Base-by-base conservation (phyloP, 192 early-diverging fungal species). In the Coemansia sp. region DNA sequence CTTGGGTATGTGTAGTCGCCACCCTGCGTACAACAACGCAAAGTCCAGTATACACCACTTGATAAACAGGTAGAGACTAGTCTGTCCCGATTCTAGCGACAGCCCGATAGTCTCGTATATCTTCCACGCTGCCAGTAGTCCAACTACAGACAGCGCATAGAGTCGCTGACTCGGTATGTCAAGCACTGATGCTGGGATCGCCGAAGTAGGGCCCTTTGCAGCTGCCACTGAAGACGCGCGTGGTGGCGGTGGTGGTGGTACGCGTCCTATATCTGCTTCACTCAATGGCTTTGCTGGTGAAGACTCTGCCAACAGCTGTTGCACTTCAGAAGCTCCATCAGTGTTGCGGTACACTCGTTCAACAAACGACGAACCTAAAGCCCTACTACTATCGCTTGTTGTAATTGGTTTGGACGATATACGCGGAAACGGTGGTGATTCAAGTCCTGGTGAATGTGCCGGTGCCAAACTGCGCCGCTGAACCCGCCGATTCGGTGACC, bases 111-210 rank as follows among this genome's bases (percentile, higher is more conserved):
- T 72, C 15, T 82, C 69, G 67, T 75, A 82, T 11, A 65, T 11
- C 64, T 82, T 82, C 80, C 75, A 77, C 4, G 80, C 80, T 15
- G 63, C 38, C 22, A 77, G 53, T 3, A 75, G 51, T 4, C 19
- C 75, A 20, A 69, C 24, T 13, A 56, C 44, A 1, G 69, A 72
- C 36, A 75, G 67, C 59, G 75, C 72, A 39, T 77, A 77, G 29
- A 75, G 64, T 2, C 80, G 75, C 72, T 82, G 80, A 59, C 75
- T 77, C 12, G 80, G 75, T 38, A 74, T 44, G 59, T 82, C 80
- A 3, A 77, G 55, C 1, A 77, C 72, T 0, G 71, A 41, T 9
- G 69, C 46, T 9, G 80, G 75, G 19, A 82, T 74, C 36, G 80
- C 79, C 65, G 79, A 80, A n/a, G 34, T 34, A 0, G 19, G 29